These are phyloP conservation scores for Xylaria sp. DNA, from an alignment of 2,329 filamentous ascomycete genomes.

Conservation along the genomic window DNA sequence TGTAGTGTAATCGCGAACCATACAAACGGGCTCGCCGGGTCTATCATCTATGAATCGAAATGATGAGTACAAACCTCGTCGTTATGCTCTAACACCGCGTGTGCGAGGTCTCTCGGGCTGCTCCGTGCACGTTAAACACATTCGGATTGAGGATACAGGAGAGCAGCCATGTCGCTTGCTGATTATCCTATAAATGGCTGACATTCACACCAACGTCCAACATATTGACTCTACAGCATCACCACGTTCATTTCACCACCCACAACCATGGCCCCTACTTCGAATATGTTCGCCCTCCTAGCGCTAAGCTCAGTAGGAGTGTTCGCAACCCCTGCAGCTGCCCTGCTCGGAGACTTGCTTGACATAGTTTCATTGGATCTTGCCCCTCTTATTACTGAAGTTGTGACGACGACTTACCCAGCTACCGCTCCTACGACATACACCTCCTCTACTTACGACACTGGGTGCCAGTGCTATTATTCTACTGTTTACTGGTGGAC, in stretches of 20 bases:
- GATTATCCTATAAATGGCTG: conserved; percentile 1
- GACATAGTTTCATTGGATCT: conserved; percentile 7
- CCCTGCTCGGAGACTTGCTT: conserved; percentile 1
- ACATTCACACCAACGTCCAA: neutral
- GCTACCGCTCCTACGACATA: conserved; percentile 22
- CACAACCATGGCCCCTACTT: neutral
- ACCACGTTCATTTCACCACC: neutral
- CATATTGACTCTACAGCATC: neutral
- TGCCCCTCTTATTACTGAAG: conserved; percentile 14
- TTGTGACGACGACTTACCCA: conserved; percentile 25
- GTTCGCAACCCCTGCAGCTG: conserved; percentile 10
- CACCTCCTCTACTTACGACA: conserved; percentile 24
- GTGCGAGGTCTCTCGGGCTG: neutral
- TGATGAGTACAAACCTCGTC: neutral
- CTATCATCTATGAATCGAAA: conserved; percentile 1
- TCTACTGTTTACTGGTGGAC: conserved; percentile 27
- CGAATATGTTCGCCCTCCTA: neutral
- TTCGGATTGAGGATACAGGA: neutral
- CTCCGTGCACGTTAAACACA: neutral
- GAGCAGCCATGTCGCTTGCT: neutral
- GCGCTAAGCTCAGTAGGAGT: conserved; percentile 5
- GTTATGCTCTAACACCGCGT: conserved; percentile 4
- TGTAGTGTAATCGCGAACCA: conserved; percentile 1
- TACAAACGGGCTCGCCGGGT: neutral
- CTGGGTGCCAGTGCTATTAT: conserved; percentile 20